Evolutionary conservation across 352 stramenopile genomes (phyloP).

Genomic region (Thraustochytrium striatum): DNA sequence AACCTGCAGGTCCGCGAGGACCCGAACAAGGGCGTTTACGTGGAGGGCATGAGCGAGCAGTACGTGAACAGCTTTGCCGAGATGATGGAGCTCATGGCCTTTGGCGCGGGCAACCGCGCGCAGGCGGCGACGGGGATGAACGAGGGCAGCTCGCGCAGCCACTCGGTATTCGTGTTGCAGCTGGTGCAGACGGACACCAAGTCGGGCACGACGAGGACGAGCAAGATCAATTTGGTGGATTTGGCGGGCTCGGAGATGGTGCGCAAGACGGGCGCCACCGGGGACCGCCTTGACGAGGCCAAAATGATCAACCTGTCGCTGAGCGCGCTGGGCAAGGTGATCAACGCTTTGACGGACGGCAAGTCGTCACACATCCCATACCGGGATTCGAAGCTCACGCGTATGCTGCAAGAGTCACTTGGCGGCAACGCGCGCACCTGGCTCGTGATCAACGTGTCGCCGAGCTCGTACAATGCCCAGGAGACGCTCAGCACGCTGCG

Average conservation of each 20-base stretch:
- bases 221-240: slow-evolving; percentile 87
- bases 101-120: slow-evolving; percentile 70
- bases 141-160: slow-evolving; percentile 77
- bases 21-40: slow-evolving; percentile 78
- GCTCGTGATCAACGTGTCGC: slow-evolving; percentile 82
- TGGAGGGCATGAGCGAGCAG: slow-evolving; percentile 84
- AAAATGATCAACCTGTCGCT: slow-evolving; percentile 95
- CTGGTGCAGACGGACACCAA: slow-evolving; percentile 76
- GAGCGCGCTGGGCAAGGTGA: slow-evolving; percentile 84
- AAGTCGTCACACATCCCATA: slow-evolving; percentile 55
- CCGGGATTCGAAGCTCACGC: slow-evolving; percentile 70
- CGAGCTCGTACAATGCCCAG: slow-evolving; percentile 69
- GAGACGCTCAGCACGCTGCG: slow-evolving; percentile 82
- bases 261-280: slow-evolving; percentile 79
- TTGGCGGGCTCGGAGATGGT: slow-evolving; percentile 89
- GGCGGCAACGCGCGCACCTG: slow-evolving; percentile 84
- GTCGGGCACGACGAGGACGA: slow-evolving; percentile 74
- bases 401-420: slow-evolving; percentile 82
- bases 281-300: slow-evolving; percentile 83
- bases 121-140: slow-evolving; percentile 88
- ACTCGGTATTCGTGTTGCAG: slow-evolving; percentile 86
- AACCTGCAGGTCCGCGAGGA: slow-evolving; percentile 77
- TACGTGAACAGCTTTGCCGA: slow-evolving; percentile 84
- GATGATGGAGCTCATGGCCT: slow-evolving; percentile 72
- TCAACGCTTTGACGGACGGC: slow-evolving; percentile 82